phyloP scores from a whole-genome alignment of 2,329 filamentous ascomycete genomes.

The Cercospora sp. region DNA sequence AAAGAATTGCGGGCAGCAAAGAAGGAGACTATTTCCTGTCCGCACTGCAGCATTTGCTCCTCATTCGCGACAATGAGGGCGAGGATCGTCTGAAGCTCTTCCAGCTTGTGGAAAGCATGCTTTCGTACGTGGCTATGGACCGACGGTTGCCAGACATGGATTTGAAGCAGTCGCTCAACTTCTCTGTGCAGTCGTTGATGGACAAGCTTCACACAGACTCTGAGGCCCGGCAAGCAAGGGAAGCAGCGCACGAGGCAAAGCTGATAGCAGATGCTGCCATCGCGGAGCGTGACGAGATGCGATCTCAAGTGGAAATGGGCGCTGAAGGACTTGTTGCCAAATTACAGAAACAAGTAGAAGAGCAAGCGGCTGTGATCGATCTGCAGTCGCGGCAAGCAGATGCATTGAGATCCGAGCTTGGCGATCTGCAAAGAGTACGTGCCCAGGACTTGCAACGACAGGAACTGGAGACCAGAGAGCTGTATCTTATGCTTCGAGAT shows the following conservation, averaged over 20 bases:
- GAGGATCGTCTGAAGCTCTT: conserved; percentile 95
- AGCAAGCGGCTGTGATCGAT: conserved; percentile 87
- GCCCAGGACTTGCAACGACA: conserved; percentile 91
- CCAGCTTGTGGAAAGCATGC: conserved; percentile 97
- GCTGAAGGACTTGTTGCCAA: conserved; percentile 92
- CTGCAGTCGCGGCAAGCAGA: conserved; percentile 85
- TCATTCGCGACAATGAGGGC: conserved; percentile 87
- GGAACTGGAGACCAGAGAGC: conserved; percentile 90
- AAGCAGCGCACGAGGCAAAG: conserved; percentile 85
- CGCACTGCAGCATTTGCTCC: conserved; percentile 87
- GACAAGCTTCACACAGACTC: conserved; percentile 97
- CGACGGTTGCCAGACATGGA: conserved; percentile 93
- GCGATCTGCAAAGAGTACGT: conserved; percentile 79
- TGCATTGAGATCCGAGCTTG: conserved; percentile 82
- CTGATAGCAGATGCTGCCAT: conserved; percentile 95
- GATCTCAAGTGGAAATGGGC: conserved; percentile 80
- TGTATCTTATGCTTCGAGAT: conserved; percentile 97
- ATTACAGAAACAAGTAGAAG: conserved; percentile 88
- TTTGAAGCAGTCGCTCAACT: conserved; percentile 94
- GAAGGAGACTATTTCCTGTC: conserved; percentile 96
- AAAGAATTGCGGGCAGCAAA: conserved; percentile 77
- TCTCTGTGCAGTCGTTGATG: conserved; percentile 90
- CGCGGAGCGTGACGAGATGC: conserved; percentile 95
- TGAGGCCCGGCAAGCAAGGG: conserved; percentile 85
- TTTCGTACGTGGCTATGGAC: conserved; percentile 99